Percentiles rank a stretch among this genome's conserved stretches.
Evolutionary conservation across 2,329 filamentous ascomycete species (phyloP).

Genomic region (Fusarium sp.): DNA sequence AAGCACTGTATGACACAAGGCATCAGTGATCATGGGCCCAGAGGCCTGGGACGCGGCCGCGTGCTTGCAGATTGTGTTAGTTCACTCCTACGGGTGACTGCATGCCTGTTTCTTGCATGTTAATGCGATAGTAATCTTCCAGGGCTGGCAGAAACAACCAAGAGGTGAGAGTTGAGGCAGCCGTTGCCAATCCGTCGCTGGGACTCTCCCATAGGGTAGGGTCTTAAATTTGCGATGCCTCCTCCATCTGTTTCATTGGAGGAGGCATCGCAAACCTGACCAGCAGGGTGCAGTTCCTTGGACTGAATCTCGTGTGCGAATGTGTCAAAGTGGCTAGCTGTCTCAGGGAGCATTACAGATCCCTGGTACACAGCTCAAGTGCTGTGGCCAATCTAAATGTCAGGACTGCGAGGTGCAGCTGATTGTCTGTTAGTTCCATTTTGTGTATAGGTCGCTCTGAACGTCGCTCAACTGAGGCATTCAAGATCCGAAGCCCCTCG

Average conservation of each 20-base stretch:
- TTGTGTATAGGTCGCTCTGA: neutral
- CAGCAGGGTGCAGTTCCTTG: conserved; percentile 5
- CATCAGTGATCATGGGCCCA: conserved; percentile 33
- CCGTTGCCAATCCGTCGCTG: conserved; percentile 10
- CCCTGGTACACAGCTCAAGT: conserved; percentile 3
- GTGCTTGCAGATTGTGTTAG: conserved; percentile 38
- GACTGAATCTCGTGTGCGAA: conserved; percentile 15
- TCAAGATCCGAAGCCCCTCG: neutral
- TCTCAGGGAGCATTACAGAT: conserved; percentile 16
- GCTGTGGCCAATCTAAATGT: neutral
- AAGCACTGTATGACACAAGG: conserved; percentile 33
- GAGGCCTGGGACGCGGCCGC: conserved; percentile 42
- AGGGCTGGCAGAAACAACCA: neutral
- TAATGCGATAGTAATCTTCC: conserved; percentile 15
- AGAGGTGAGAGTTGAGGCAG: neutral
- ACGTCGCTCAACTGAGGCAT: neutral
- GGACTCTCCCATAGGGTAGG: conserved; percentile 2
- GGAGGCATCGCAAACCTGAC: conserved; percentile 13
- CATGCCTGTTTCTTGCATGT: conserved; percentile 28
- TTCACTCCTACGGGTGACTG: conserved; percentile 23
- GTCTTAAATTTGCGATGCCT: neutral
- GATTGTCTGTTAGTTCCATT: neutral
- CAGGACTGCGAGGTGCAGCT: neutral
- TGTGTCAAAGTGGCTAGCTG: conserved; percentile 21
- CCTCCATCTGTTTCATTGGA: conserved; percentile 3